A percentile compares a stretch with the other conserved stretches of the same genome.
These are phyloP conservation scores for Phytophthora vignae DNA, from an alignment of 352 stramenopile species.

Conservation along the genomic window DNA sequence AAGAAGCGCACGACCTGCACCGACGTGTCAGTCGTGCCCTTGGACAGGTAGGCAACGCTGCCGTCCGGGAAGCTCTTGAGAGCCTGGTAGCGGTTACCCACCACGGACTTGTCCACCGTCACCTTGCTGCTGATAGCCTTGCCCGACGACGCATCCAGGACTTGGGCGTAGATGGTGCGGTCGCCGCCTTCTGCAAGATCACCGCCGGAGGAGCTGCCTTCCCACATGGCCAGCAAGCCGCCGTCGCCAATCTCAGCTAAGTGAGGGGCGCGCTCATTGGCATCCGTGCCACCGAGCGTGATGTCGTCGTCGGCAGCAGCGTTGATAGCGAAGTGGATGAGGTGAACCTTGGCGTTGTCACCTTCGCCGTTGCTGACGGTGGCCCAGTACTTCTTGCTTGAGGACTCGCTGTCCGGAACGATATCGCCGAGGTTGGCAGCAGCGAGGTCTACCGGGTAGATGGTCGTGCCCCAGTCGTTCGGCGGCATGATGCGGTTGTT, in stretches of 20 bases:
- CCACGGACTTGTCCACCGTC: slow-evolving; percentile 48
- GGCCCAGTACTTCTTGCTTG: slow-evolving; percentile 55
- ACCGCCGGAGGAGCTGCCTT: slow-evolving; percentile 40
- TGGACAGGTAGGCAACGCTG: slow-evolving; percentile 54
- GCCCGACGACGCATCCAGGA: slow-evolving; percentile 51
- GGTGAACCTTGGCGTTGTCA: slow-evolving; percentile 48
- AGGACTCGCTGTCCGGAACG: slow-evolving; percentile 35
- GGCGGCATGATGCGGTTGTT: slow-evolving; percentile 72
- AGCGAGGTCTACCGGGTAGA: slow-evolving; percentile 57
- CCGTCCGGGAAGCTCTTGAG: slow-evolving; percentile 55
- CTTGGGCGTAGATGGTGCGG: slow-evolving; percentile 54
- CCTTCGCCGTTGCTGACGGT: slow-evolving; percentile 50
- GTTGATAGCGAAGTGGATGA: slow-evolving; percentile 60
- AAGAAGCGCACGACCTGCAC: slow-evolving; percentile 56
- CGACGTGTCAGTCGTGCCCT: slow-evolving; percentile 40
- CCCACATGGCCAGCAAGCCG: slow-evolving; percentile 51
- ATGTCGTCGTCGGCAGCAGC: slow-evolving; percentile 51
- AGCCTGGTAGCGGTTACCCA: slow-evolving; percentile 63
- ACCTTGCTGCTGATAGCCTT: slow-evolving; percentile 52
- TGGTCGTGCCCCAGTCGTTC: slow-evolving; percentile 47
- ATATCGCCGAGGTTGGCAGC: slow-evolving; percentile 63
- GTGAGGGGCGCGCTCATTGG: slow-evolving; percentile 57
- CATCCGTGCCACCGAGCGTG: slow-evolving; percentile 42
- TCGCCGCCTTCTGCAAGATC: slow-evolving; percentile 31
- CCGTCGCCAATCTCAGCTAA: slow-evolving; percentile 45